These are phyloP conservation scores for Diaporthe batatas DNA, from an alignment of 2,329 filamentous ascomycete genomes.

Conservation along the genomic window DNA sequence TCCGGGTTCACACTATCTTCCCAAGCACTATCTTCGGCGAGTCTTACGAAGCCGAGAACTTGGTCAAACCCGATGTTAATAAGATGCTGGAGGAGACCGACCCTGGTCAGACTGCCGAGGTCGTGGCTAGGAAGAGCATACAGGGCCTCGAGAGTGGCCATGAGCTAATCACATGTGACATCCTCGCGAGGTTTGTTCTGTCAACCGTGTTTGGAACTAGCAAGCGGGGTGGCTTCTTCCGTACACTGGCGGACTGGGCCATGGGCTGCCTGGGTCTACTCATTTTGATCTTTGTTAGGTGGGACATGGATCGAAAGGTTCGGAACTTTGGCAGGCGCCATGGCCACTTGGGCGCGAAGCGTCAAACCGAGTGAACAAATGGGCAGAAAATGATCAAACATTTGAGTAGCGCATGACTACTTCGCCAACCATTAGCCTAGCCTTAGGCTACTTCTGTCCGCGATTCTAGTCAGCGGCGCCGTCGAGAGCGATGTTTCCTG, in stretches of 20 bases:
- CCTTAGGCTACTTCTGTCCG: too few species aligned
- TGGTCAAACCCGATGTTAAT: conserved; percentile 54
- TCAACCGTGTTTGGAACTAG: conserved; percentile 53
- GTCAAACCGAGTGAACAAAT: background rate
- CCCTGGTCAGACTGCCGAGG: conserved; percentile 60
- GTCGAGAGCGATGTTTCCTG: too few species aligned
- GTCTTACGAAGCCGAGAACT: conserved; percentile 60
- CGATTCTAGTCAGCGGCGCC: too few species aligned
- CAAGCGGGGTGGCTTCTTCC: conserved; percentile 49
- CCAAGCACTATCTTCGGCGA: conserved; percentile 75
- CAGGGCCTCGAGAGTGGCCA: conserved; percentile 72
- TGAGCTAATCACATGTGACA: conserved; percentile 73
- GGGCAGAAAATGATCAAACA: background rate
- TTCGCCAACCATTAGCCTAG: too few species aligned
- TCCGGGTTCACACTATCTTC: conserved; percentile 75
- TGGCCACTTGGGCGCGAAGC: background rate
- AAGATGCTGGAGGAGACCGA: conserved; percentile 55
- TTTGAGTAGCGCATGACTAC: too few species aligned
- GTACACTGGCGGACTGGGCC: conserved; percentile 50
- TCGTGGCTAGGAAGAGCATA: conserved; percentile 71
- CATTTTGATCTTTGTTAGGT: conserved; percentile 54
- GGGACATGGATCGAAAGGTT: conserved; percentile 56
- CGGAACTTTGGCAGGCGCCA: conserved; percentile 12
- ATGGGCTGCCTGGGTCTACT: conserved; percentile 52
- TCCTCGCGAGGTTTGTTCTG: conserved; percentile 70